Base-by-base conservation (phyloP, 192 early-diverging fungal genomes). In the Umbelopsis sp. region DNA sequence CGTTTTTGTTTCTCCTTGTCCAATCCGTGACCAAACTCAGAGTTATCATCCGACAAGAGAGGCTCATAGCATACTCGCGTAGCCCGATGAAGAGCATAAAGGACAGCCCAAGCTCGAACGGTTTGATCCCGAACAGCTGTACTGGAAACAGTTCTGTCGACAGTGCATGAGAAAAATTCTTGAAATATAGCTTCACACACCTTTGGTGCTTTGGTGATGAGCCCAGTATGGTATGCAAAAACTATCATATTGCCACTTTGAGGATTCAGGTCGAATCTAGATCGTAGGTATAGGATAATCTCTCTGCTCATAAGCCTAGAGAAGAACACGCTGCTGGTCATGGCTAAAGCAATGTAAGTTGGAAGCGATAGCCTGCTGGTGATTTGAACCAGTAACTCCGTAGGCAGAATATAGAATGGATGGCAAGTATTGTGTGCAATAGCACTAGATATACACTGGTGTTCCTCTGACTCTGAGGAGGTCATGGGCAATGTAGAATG, bases 201-300 rank as follows among this genome's bases (percentile, higher is more conserved):
- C 16, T 32, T 50, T 24, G 68, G 68, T 4, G 68, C 68, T 24
- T 50, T 70, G 45, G 47, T 70, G 17, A 70, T 52, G 25, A 70
- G 47, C 12, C 68, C 68, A 24, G 68, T 70, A 34, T 70, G 68
- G 21, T 70, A 70, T 21, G 68, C 68, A 32, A 70, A 70, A 11
- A 70, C 68, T n/a, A 70, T 52, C 47, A 52, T 70, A 16, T 53
- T 70, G 47, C 68, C 68, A 41, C 68, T 70, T 7, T 70, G 68
- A 16, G 68, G 49, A 45, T 70, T 70, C 29, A 70, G 47, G 49
- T 49, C 44, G 29, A 70, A 70, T 31, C 68, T 50, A 17, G 47
- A 20, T 50, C 52, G 14, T 14, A 70, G 68, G 25, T 70, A 70
- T 21, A 70, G 22, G 2, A 70, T 70, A 20, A 70, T 32, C 2